phyloP scores from a whole-genome alignment of 345 rosid genomes.

The Ceriops decandra region DNA sequence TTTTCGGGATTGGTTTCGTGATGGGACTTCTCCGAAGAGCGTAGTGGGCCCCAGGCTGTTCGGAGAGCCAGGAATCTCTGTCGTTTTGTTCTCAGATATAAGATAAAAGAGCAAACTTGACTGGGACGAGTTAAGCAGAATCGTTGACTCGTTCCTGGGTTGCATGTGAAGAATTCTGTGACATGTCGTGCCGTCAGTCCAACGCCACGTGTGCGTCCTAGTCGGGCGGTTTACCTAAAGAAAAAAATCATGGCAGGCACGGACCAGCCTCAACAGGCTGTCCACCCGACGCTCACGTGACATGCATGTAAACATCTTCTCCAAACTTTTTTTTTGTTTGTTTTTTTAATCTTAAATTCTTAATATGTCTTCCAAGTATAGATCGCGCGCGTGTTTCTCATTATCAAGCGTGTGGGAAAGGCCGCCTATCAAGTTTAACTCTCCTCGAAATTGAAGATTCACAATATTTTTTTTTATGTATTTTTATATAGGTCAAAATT shows the following conservation, averaged over 20 bases:
- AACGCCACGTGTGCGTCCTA: neutral
- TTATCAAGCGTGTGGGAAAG: no score
- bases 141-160: neutral
- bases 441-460: no score
- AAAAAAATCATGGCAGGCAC: neutral
- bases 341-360: no score
- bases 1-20: neutral
- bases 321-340: no score
- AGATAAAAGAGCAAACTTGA: neutral
- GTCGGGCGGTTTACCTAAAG: neutral
- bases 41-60: conserved; percentile 19
- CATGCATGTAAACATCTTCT: neutral
- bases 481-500: no score
- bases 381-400: no score
- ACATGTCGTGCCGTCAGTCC: no score
- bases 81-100: conserved; percentile 38
- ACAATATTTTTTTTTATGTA: no score
- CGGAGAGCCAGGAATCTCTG: conserved; percentile 46
- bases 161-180: neutral
- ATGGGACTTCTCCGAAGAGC: conserved; percentile 23
- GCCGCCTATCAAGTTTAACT: no score
- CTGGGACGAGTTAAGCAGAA: conserved; percentile 4
- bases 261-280: neutral
- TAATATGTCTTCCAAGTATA: no score
- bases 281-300: neutral